Base-by-base conservation (phyloP, 2,329 filamentous ascomycete genomes). In the Ophiostoma ips region DNA sequence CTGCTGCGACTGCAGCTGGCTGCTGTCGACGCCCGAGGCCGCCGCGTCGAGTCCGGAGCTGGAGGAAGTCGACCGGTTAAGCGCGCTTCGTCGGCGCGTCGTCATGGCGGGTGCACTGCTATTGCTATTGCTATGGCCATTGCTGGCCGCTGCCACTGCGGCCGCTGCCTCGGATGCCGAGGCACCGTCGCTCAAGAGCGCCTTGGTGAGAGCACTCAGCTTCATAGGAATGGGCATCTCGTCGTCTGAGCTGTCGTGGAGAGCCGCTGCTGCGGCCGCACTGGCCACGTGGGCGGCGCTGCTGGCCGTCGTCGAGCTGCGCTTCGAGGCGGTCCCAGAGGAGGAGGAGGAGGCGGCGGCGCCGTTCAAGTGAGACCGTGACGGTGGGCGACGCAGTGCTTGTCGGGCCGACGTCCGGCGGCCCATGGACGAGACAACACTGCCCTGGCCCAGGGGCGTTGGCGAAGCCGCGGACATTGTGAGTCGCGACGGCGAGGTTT, bases 151-250 rank as follows among this genome's bases (percentile, higher is more conserved):
- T 31, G 59, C 57, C 53, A 60, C 46, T 2, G 50, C 50, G 0
- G 48, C 49, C 1, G 38, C 45, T 10, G 48, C 64, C 36, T 70
- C 70, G 51, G 69, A 67, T 50, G 72, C 70, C 46, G 59, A 73
- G 46, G 72, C 69, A 40, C 76, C 76, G 53, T 82, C 78, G 51
- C 79, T 77, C 21, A 95, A 73, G 15, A 95, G 72, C 18, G 87
- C 89, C 62, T 92, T 90, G 46, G 90, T 94, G 57, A 92, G 77
- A 59, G 89, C 88, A 63, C 88, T 95, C 63, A 95, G 84, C 68
- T 92, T 94, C 78, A 92, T 87, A 59, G 88, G 88, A 58, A 87
- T 83, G 15, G 85, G 84, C 28, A 94, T 86, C 66, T 95, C 90
- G 60, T 95, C 90, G 66, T 95, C 90, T 21, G 89, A 95, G 70